These are phyloP conservation scores for Rostrohypoxylon terebratum DNA, from an alignment of 495 filamentous ascomycete species.

Conservation along the genomic window DNA sequence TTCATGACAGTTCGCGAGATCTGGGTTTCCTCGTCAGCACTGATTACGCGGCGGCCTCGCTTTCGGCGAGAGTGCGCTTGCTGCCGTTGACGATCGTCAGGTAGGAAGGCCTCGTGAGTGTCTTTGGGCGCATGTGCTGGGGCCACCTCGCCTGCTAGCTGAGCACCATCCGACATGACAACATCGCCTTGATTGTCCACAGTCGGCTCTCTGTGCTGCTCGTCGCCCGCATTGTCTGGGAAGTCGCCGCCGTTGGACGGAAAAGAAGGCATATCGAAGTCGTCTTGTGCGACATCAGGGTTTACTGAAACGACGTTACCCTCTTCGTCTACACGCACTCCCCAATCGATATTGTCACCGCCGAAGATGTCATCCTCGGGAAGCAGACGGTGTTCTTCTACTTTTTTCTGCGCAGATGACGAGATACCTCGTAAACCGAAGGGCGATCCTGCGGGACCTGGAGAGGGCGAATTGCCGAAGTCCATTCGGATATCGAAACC, in stretches of 20 bases:
- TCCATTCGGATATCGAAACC: conserved; percentile 39
- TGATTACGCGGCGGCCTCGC: conserved; percentile 44
- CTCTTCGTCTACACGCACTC: conserved; percentile 56
- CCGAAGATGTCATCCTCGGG: conserved; percentile 48
- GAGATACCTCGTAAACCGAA: conserved; percentile 44
- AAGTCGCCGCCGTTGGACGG: conserved; percentile 33
- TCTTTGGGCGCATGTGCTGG: conserved; percentile 37
- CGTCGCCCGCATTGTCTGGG: conserved; percentile 12
- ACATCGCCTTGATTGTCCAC: conserved; percentile 41
- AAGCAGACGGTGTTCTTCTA: conserved; percentile 34
- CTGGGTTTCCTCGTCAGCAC: conserved; percentile 58
- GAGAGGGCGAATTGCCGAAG: conserved; percentile 33
- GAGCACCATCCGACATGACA: conserved; percentile 49
- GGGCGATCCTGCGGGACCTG: conserved; percentile 26
- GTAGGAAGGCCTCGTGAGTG: conserved; percentile 27
- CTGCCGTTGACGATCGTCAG: conserved; percentile 31
- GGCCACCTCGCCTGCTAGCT: conserved; percentile 49
- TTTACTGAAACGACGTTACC: conserved; percentile 51
- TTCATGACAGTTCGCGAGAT: conserved; percentile 67
- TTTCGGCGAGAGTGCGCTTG: conserved; percentile 44
- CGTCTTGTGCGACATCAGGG: conserved; percentile 39
- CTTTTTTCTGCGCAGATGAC: conserved; percentile 43
- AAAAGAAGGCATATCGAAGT: conserved; percentile 54
- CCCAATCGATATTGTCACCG: conserved; percentile 50
- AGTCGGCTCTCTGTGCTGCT: conserved; percentile 28